A percentile compares a stretch with the other conserved stretches of the same genome.
Evolutionary conservation across 176 grass and related monocot genomes (phyloP).

Genomic region (Rhynchospora pubera): DNA sequence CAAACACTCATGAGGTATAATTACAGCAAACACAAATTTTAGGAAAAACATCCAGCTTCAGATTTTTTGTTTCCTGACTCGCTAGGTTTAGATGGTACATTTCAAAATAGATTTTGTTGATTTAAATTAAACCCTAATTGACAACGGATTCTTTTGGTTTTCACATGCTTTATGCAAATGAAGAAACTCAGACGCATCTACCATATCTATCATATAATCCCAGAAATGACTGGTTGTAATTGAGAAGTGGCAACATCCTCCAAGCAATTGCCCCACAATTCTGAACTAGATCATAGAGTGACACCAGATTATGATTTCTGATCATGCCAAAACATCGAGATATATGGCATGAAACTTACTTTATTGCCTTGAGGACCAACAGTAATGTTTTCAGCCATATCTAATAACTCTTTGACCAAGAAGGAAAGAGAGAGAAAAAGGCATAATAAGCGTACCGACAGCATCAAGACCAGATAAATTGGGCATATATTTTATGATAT

Average conservation of each 20-base stretch:
- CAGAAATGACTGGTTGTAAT: not conserved
- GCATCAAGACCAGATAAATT: slow-evolving; percentile 61
- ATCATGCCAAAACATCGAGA: not conserved
- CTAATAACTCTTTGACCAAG: not conserved
- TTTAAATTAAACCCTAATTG: not conserved
- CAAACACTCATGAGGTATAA: not conserved
- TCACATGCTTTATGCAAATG: too few species aligned
- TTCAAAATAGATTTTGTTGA: not conserved
- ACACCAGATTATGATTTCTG: not conserved
- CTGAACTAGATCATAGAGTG: not conserved
- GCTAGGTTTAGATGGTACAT: not conserved
- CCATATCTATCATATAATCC: too few species aligned
- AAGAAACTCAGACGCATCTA: too few species aligned
- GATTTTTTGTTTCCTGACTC: not conserved
- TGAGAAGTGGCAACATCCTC: not conserved
- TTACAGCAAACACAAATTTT: not conserved
- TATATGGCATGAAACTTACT: not conserved
- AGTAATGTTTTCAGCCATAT: not conserved
- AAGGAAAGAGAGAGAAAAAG: not conserved
- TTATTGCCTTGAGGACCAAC: not conserved
- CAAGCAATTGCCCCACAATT: not conserved
- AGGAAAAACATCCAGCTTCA: not conserved
- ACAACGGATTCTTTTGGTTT: not conserved
- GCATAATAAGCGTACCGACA: slow-evolving; percentile 53
- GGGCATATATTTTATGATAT: slow-evolving; percentile 75